Conservation (phyloP, 495 filamentous ascomycete species). For the Zalerion maritima region DNA sequence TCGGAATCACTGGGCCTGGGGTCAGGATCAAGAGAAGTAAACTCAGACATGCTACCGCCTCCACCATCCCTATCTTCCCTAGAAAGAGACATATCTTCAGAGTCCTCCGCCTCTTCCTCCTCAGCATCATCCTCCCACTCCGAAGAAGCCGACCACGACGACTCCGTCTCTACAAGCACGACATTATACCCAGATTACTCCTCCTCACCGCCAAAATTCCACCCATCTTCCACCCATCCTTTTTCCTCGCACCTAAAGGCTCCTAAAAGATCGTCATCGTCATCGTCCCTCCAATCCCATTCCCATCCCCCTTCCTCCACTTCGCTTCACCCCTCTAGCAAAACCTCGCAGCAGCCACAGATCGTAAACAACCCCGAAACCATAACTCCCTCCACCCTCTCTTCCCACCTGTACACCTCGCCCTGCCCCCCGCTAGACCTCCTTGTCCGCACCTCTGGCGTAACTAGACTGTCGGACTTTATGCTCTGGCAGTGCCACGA, state of each 20-base stretch:
- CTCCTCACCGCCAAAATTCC: constrained; percentile 49
- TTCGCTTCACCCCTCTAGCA: constrained; percentile 21
- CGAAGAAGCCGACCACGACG: constrained; percentile 31
- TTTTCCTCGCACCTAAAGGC: no score
- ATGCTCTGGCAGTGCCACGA: constrained; percentile 98
- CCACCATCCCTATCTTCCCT: no score
- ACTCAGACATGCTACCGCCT: no score
- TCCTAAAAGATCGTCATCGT: no score
- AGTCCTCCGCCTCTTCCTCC: constrained; percentile 7
- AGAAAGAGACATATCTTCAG: no score
- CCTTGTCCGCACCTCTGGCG: constrained; percentile 78
- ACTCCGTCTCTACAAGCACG: constrained; percentile 38
- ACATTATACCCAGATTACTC: constrained; percentile 28
- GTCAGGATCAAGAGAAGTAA: no score
- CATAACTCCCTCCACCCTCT: constrained; percentile 67
- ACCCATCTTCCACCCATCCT: constrained; percentile 52
- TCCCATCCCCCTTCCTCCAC: constrained; percentile 40
- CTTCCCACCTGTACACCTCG: constrained; percentile 69
- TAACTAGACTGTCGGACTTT: constrained; percentile 85
- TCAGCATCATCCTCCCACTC: constrained; percentile 11
- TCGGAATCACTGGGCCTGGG: no score
- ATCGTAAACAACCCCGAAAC: constrained; percentile 52
- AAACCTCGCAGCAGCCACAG: constrained; percentile 12
- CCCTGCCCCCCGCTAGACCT: constrained; percentile 78
- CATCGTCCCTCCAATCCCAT: no score